These are phyloP conservation scores for Exutisphaerella laricina DNA, from an alignment of 2,329 filamentous ascomycete species.

Conservation along the genomic window DNA sequence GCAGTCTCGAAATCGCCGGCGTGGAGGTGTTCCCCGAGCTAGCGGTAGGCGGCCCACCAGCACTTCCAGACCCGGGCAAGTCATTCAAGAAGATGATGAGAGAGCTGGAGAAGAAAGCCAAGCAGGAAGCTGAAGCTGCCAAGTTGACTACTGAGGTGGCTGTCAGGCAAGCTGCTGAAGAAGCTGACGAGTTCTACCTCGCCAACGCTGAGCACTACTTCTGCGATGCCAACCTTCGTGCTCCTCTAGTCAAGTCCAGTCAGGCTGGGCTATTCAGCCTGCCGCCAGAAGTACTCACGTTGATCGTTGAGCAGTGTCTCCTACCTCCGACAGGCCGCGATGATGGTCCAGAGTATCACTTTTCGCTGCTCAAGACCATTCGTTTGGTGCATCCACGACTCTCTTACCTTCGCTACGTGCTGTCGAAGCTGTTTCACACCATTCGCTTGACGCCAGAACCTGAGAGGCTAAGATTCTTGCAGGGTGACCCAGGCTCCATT, in stretches of 20 bases:
- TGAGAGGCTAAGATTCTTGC: background rate
- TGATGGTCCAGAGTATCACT: too few species aligned
- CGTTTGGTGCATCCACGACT: background rate
- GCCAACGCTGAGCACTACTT: conserved; percentile 1
- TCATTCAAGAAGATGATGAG: background rate
- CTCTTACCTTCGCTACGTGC: background rate
- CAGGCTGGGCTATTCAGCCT: background rate
- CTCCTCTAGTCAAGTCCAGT: background rate
- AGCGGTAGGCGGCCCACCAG: background rate
- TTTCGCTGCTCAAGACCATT: background rate
- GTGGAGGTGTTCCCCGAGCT: background rate
- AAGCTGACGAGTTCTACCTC: conserved; percentile 1
- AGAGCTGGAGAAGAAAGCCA: background rate
- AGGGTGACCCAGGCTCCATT: background rate
- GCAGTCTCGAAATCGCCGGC: background rate
- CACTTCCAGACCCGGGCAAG: background rate
- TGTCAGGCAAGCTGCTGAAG: background rate
- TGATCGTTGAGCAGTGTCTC: background rate
- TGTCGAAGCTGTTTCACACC: background rate
- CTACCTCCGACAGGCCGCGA: too few species aligned
- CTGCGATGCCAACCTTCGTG: background rate
- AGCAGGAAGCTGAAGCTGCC: background rate
- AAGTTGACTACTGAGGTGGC: background rate
- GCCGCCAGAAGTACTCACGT: background rate
- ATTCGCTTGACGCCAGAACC: background rate